Percentiles rank a stretch among this genome's conserved stretches.
phyloP scores from a whole-genome alignment of 2,329 filamentous ascomycete species.

The Penicillium rolfsii region DNA sequence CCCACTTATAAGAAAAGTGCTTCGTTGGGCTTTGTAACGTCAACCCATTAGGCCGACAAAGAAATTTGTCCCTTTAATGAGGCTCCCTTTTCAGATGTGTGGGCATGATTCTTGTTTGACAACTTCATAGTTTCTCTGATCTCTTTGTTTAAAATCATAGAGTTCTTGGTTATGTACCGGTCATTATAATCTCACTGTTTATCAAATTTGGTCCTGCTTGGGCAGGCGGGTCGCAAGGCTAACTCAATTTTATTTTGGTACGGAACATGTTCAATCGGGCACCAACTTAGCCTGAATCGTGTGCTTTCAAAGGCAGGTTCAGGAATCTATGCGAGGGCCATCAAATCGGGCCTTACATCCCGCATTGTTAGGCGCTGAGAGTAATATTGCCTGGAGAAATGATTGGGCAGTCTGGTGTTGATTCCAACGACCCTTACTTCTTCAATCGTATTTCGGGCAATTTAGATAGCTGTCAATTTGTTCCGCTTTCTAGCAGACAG shows the following conservation, averaged over 20 bases:
- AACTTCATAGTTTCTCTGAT: neutral
- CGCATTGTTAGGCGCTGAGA: neutral
- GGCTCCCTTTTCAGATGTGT: neutral
- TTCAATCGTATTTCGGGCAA: neutral
- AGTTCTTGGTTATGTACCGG: neutral
- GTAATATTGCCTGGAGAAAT: neutral
- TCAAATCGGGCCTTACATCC: neutral
- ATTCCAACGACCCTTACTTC: neutral
- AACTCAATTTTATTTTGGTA: neutral
- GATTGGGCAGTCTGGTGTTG: neutral
- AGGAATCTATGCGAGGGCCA: neutral
- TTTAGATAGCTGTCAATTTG: neutral
- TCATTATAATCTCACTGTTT: neutral
- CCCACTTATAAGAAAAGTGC: neutral
- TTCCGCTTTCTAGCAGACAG: neutral
- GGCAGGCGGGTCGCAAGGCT: neutral
- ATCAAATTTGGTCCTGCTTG: neutral
- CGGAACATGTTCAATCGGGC: neutral
- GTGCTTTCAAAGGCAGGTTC: neutral
- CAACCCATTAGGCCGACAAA: neutral
- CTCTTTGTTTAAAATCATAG: neutral
- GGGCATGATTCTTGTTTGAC: neutral
- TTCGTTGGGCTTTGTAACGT: neutral
- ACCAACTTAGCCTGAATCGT: neutral
- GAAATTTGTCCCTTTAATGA: neutral